Conservation (phyloP, 2,329 filamentous ascomycete species). For the Penicillium sp. region DNA sequence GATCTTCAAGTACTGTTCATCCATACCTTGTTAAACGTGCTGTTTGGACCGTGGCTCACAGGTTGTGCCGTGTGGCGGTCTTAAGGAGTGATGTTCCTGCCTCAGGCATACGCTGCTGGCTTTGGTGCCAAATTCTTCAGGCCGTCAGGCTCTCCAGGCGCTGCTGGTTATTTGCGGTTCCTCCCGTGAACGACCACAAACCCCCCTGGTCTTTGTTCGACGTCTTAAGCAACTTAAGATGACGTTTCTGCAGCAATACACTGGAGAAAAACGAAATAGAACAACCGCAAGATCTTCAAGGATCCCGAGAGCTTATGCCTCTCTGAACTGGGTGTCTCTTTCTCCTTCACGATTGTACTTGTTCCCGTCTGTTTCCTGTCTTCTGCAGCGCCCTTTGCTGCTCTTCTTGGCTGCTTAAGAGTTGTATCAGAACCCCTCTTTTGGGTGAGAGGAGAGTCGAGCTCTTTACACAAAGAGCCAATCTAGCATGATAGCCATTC, state of each 20-base stretch:
- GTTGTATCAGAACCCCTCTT: conserved; percentile 16
- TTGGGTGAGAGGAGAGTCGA: conserved; percentile 32
- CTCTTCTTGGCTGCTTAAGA: conserved; percentile 18
- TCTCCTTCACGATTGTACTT: conserved; percentile 16
- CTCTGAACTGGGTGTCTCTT: conserved; percentile 1
- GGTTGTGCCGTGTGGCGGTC: neutral
- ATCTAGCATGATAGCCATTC: conserved; percentile 41
- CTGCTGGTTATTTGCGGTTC: neutral
- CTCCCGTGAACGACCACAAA: neutral
- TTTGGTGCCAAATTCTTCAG: conserved; percentile 16
- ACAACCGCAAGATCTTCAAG: conserved; percentile 6
- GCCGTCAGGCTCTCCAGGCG: neutral
- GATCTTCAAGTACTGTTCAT: neutral
- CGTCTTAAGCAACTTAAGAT: conserved; percentile 1
- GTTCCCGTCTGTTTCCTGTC: conserved; percentile 12
- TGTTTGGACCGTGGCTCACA: neutral
- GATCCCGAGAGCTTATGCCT: conserved; percentile 4
- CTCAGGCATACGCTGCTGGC: conserved; percentile 22
- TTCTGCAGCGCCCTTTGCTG: conserved; percentile 16
- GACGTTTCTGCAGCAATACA: conserved; percentile 17
- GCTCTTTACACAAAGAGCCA: conserved; percentile 40
- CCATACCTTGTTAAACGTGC: neutral
- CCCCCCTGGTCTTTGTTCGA: conserved; percentile 13
- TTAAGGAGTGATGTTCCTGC: conserved; percentile 7
- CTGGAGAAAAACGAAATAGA: conserved; percentile 2